phyloP scores from a whole-genome alignment of 805 yeast genomes.

The Metschnikowia lochheadii region DNA sequence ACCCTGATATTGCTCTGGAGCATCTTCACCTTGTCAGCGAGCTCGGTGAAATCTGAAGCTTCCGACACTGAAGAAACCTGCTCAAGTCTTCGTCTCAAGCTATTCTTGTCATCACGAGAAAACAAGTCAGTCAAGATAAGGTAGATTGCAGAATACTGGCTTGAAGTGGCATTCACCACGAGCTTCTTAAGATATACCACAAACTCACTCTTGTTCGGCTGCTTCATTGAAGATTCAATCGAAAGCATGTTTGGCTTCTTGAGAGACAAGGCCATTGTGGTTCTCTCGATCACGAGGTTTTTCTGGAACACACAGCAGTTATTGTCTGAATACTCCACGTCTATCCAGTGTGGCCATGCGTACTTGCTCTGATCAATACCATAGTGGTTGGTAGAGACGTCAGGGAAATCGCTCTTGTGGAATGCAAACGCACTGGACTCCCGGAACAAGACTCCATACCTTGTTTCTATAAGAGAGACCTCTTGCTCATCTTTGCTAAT shows the following conservation, averaged over 20 bases:
- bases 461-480: slow-evolving; percentile 46
- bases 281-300: slow-evolving; percentile 33
- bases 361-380: background rate
- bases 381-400: slow-evolving; percentile 3
- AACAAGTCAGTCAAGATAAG: slow-evolving; percentile 35
- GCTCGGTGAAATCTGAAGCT: slow-evolving; percentile 31
- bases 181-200: slow-evolving; percentile 33
- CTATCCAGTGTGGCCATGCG: slow-evolving; percentile 20
- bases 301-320: slow-evolving; percentile 21
- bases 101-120: slow-evolving; percentile 26
- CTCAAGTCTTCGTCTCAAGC: slow-evolving; percentile 36
- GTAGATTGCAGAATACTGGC: slow-evolving; percentile 35
- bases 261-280: slow-evolving; percentile 41
- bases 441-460: slow-evolving; percentile 52
- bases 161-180: slow-evolving; percentile 36
- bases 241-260: slow-evolving; percentile 52
- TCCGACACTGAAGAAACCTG: slow-evolving; percentile 37
- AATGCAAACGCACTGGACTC: slow-evolving; percentile 56
- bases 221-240: slow-evolving; percentile 22
- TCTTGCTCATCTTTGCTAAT: slow-evolving; percentile 31
- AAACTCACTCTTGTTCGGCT: slow-evolving; percentile 25
- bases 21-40: slow-evolving; percentile 26
- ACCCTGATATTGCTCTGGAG: slow-evolving; percentile 31
- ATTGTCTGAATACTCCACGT: slow-evolving; percentile 21
- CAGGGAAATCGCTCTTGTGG: slow-evolving; percentile 28